phyloP scores from a whole-genome alignment of 345 rosid genomes.

The Kernera saxatilis region DNA sequence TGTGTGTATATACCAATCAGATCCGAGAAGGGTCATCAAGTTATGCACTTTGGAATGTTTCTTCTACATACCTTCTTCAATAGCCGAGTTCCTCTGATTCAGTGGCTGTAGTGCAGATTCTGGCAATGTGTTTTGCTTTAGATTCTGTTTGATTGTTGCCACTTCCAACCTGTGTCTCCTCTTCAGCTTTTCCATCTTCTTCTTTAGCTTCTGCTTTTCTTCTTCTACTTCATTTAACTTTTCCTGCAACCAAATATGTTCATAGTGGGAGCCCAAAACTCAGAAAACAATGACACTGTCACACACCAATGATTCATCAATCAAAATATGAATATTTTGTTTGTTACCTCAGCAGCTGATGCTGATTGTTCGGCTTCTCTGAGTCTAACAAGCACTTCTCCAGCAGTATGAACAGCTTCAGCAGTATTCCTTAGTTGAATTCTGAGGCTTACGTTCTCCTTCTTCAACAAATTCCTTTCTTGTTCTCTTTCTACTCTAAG shows the following conservation, averaged over 20 bases:
- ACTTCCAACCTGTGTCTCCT: slow-evolving; percentile 92
- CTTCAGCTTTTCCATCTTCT: slow-evolving; percentile 79
- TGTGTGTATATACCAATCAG: slow-evolving; percentile 12
- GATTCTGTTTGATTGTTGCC: slow-evolving; percentile 74
- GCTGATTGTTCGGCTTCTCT: slow-evolving; percentile 91
- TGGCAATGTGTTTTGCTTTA: slow-evolving; percentile 78
- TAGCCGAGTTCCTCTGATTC: slow-evolving; percentile 40
- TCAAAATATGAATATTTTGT: background rate
- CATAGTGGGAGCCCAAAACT: background rate
- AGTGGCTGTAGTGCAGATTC: slow-evolving; percentile 71
- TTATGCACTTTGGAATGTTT: slow-evolving; percentile 12
- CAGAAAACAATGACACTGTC: background rate
- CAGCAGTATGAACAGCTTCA: slow-evolving; percentile 98
- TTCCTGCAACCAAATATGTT: slow-evolving; percentile 44
- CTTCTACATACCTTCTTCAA: slow-evolving; percentile 23
- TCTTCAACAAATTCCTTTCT: slow-evolving; percentile 68
- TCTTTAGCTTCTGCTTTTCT: slow-evolving; percentile 83
- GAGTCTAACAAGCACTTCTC: slow-evolving; percentile 87
- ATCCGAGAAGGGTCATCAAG: slow-evolving; percentile 28
- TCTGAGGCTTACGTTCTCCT: slow-evolving; percentile 74
- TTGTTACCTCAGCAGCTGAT: slow-evolving; percentile 66
- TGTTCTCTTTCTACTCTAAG: slow-evolving; percentile 72
- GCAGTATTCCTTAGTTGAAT: slow-evolving; percentile 88
- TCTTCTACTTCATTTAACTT: slow-evolving; percentile 42
- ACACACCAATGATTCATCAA: background rate